Base-by-base conservation (phyloP, 345 rosid genomes). In the Dimocarpus longan region DNA sequence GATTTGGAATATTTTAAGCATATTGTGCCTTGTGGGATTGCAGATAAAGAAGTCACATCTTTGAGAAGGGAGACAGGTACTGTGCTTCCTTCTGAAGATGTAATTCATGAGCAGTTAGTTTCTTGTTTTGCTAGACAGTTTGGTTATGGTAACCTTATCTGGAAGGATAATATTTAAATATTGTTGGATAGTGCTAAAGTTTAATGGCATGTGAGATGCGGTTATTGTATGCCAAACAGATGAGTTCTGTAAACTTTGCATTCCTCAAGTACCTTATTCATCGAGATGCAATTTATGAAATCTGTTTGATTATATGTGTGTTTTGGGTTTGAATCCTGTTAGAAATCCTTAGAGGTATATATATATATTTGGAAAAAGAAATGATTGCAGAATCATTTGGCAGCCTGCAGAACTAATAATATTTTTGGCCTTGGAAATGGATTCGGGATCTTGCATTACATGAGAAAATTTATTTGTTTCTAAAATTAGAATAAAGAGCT, bases 1-100 rank as follows among this genome's bases (percentile, higher is more conserved):
- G 97, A 93, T 82, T 67, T 96, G 84, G 89, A 85, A 75, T 93
- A 92, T 84, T 96, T 96, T 81, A 90, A 94, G 86, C 91, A 90
- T 76, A 94, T 94, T 19, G 95, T 96, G 67, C 97, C 99, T 68
- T 94, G 98, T 79, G 97, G 99, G 76, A 95, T 94, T 81, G 89
- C 90, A 26, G 90, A 89, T 84, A 95, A 96, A 85, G 91, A 87
- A 70, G 97, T 94, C 66, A 91, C 97, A 9, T 88, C 98, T 21
- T 86, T 89, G 90, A 87, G 88, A 82, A 91, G 84, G 85, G 99
- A 93, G 91, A 85, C 91, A 48, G 80, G 86, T 77, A 67, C 48
- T 18, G 75, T 28, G 67, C 88, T 94, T 88, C 98, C 94, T 65
- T 79, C 88, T 5, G 97, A 96, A 75, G 91, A 90, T 76, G 88